Conservation (phyloP, 768 basidiomycete genomes). For the Artomyces pyxidatus region DNA sequence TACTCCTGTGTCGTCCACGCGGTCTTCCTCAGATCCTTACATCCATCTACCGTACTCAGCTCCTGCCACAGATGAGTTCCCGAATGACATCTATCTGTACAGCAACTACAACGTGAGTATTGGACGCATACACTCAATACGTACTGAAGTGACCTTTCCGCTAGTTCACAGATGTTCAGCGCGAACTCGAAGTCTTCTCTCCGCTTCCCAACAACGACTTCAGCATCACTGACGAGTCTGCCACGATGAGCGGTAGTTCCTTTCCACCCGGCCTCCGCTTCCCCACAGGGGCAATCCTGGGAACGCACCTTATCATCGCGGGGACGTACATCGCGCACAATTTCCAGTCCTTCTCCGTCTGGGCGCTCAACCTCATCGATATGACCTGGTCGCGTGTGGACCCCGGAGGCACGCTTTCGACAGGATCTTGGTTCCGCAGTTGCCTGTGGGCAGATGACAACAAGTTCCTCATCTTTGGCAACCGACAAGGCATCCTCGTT, state of each 20-base stretch:
- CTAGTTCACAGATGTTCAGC: constrained; percentile 90
- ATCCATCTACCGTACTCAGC: constrained; percentile 74
- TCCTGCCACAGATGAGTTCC: constrained; percentile 60
- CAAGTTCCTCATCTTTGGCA: constrained; percentile 87
- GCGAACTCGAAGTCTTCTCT: constrained; percentile 88
- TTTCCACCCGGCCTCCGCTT: constrained; percentile 95
- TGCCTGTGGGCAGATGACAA: constrained; percentile 81
- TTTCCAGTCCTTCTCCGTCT: constrained; percentile 92
- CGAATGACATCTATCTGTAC: constrained; percentile 84
- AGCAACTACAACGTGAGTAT: constrained; percentile 90
- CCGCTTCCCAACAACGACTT: constrained; percentile 73
- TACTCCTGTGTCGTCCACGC: constrained; percentile 31
- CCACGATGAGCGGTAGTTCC: constrained; percentile 69
- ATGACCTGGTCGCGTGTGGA: constrained; percentile 88
- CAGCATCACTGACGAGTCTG: constrained; percentile 71
- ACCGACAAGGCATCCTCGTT: constrained; percentile 78
- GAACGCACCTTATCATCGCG: constrained; percentile 86
- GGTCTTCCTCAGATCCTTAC: constrained; percentile 51
- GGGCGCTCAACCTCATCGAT: constrained; percentile 80
- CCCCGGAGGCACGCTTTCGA: constrained; percentile 74
- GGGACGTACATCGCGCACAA: constrained; percentile 94
- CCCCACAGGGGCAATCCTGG: constrained; percentile 89
- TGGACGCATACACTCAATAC: constrained; percentile 3
- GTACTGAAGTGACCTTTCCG: constrained; percentile 9
- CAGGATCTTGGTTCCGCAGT: constrained; percentile 93